Evolutionary conservation across 768 basidiomycete genomes (phyloP).

Genomic region (Naganishia onofrii): DNA sequence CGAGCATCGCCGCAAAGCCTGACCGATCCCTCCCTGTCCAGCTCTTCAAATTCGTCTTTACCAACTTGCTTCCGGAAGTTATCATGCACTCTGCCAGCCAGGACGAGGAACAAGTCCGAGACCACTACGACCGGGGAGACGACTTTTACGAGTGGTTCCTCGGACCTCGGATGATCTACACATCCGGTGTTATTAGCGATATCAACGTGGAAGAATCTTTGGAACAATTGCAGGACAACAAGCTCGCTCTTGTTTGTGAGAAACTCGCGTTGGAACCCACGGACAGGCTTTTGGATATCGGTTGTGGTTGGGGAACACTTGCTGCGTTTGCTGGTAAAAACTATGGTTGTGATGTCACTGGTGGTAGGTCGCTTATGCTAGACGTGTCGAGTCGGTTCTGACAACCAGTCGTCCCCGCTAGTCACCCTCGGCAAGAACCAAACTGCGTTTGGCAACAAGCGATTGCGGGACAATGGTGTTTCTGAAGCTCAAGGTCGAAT

Average conservation of each 20-base stretch:
- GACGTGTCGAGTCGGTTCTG: neutral
- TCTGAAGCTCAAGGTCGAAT: constrained; percentile 74
- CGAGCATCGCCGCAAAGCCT: too few relatives aligned
- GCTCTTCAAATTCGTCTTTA: constrained; percentile 90
- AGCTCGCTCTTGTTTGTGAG: constrained; percentile 88
- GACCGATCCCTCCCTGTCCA: constrained; percentile 14
- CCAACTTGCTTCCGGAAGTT: constrained; percentile 84
- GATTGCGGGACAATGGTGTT: constrained; percentile 77
- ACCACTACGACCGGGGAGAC: constrained; percentile 93
- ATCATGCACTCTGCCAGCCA: constrained; percentile 84
- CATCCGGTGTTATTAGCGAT: constrained; percentile 80
- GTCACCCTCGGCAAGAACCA: constrained; percentile 90
- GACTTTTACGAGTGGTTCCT: constrained; percentile 86
- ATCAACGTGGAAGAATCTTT: constrained; percentile 72
- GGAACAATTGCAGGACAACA: constrained; percentile 96
- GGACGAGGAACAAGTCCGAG: constrained; percentile 92
- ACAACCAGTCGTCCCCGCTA: constrained; percentile 18
- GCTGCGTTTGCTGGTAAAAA: constrained; percentile 94
- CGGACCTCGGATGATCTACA: constrained; percentile 66
- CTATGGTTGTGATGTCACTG: constrained; percentile 92
- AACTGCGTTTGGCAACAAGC: constrained; percentile 83
- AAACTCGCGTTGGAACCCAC: constrained; percentile 85
- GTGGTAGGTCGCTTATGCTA: constrained; percentile 51
- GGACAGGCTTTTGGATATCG: constrained; percentile 61
- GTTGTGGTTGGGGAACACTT: constrained; percentile 91